Base-by-base conservation (phyloP, 768 basidiomycete species). In the Candolleomyces aberdarensis region DNA sequence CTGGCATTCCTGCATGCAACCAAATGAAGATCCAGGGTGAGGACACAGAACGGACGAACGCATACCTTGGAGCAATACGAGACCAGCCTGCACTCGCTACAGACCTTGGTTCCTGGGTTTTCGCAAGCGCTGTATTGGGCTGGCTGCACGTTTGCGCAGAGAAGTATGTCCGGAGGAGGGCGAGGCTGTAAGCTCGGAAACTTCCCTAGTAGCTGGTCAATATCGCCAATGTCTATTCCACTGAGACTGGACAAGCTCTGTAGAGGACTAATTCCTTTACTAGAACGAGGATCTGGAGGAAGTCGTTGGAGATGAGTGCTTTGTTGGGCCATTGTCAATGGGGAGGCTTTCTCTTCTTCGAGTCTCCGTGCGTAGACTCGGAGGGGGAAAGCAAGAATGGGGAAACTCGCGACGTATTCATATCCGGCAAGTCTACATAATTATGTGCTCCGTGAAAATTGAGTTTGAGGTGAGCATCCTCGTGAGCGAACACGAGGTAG, bases 61-160 rank as follows among this genome's bases (percentile, higher is more conserved):
- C 48, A 9, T 20, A 66, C 72, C 62, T 70, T 75, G 10, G 80
- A 81, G 63, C 81, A 82, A 61, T 82, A 82, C 19, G 74, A 75
- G 1, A 80, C 79, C 15, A 81, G 64, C 51, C 62, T 73, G 64
- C 80, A 81, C 10, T 49, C 60, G 26, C 61, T 49, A 52, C 72
- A 73, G 3, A 66, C 64, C 63, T 64, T 60, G 14, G 64, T 74
- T 5, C 77, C 79, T 10, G 65, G 68, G 0, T 73, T 69, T 15
- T 64, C 47, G 59, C 78, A 79, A 19, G 22, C 58, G n/a, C 64
- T 65, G 1, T 63, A 52, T 7, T 62, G 63, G 14, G 26, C 29
- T 22, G 19, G n/a, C 32, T 74, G 62, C 31, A 73, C 65, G 47
- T 77, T 75, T 15, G 78, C 78, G 43, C 78, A 79, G 5, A 72